Evolutionary conservation across 1,139 yeast genomes (phyloP).

Genomic region (Saccharomycopsis hybrid): DNA sequence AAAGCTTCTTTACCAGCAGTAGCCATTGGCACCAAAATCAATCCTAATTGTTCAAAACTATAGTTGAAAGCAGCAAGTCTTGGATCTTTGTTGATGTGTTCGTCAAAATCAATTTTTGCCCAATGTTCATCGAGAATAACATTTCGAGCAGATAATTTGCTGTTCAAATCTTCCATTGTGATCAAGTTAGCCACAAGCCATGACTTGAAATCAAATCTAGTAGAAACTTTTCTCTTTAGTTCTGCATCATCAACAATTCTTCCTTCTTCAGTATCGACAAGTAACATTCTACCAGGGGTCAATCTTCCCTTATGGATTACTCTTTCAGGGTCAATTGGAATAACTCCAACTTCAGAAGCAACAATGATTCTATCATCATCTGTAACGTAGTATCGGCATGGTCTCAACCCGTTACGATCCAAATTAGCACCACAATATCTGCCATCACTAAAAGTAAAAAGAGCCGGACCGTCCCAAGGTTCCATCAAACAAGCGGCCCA

Average conservation of each 20-base stretch:
- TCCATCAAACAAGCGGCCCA: conserved; percentile 99
- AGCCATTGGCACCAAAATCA: conserved; percentile 91
- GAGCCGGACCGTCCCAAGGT: conserved; percentile 99
- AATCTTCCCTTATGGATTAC: conserved; percentile 88
- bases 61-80: conserved; percentile 84
- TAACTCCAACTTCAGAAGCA: conserved; percentile 97
- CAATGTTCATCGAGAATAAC: conserved; percentile 25
- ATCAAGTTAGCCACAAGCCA: conserved; percentile 88
- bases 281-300: conserved; percentile 93
- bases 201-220: conserved; percentile 83
- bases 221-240: conserved; percentile 74
- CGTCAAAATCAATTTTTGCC: conserved; percentile 30
- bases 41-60: conserved; percentile 82
- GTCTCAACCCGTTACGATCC: conserved; percentile 96
- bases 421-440: conserved; percentile 97
- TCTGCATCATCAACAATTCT: conserved; percentile 89
- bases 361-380: conserved; percentile 94
- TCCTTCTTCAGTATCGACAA: conserved; percentile 91
- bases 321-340: conserved; percentile 77
- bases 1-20: conserved; percentile 84
- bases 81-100: conserved; percentile 70
- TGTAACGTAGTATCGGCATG: conserved; percentile 94
- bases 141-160: conserved; percentile 40
- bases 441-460: conserved; percentile 95
- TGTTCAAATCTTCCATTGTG: conserved; percentile 66